These are phyloP conservation scores for Cucurbita ficifolia DNA, from an alignment of 306 rosid genomes.

Conservation along the genomic window DNA sequence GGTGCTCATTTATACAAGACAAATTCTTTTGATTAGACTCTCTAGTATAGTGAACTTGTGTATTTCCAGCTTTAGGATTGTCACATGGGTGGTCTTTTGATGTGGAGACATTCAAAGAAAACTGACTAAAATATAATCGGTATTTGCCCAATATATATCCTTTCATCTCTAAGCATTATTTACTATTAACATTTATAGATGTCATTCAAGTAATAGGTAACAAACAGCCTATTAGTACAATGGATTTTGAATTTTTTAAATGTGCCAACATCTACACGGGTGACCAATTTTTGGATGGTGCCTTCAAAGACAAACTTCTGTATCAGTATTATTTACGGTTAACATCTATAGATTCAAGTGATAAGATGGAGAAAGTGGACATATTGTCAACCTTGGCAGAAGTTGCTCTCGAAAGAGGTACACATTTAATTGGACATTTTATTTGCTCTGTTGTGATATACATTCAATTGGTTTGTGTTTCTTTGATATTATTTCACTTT, in stretches of 20 bases:
- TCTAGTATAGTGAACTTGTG: not conserved
- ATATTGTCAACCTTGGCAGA: conserved; percentile 83
- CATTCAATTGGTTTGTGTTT: not conserved
- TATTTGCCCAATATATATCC: not conserved
- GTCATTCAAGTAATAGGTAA: not conserved
- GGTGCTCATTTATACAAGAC: not conserved
- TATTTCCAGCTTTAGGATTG: not conserved
- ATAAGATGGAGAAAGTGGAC: conserved; percentile 84
- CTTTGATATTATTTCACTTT: not conserved
- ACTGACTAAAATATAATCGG: not conserved
- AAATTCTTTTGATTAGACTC: not conserved
- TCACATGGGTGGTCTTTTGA: conserved; percentile 6
- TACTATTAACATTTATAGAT: conserved; percentile 1
- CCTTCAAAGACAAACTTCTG: no score
- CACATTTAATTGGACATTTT: not conserved
- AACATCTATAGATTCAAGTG: conserved; percentile 19
- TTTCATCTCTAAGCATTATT: not conserved
- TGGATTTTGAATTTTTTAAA: not conserved
- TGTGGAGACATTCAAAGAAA: conserved; percentile 1
- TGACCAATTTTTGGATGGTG: not conserved
- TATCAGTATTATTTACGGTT: no score
- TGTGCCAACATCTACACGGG: conserved; percentile 1
- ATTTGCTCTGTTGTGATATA: not conserved
- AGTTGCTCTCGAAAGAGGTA: conserved; percentile 92
- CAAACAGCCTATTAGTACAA: not conserved